These are phyloP conservation scores for Capsella bursapastoris DNA, from an alignment of 345 rosid species.

Conservation along the genomic window DNA sequence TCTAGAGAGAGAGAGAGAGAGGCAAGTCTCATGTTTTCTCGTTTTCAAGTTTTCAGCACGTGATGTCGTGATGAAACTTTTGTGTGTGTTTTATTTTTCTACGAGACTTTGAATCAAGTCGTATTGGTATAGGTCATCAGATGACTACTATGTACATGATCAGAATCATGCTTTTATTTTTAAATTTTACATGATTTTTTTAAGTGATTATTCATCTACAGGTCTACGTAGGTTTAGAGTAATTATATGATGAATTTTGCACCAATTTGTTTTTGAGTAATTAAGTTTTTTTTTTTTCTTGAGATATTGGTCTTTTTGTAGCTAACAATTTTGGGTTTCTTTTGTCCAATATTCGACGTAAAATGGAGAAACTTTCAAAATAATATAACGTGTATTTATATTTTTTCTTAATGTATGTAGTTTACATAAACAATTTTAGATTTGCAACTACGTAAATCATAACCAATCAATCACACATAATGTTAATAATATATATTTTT, in stretches of 20 bases:
- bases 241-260: background rate
- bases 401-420: background rate
- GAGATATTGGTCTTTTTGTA: background rate
- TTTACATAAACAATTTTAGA: too few species aligned
- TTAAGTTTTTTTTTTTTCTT: background rate
- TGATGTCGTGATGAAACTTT: slow-evolving; percentile 25
- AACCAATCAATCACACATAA: background rate
- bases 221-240: too few species aligned
- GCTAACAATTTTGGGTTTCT: background rate
- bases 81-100: background rate
- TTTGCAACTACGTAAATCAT: background rate
- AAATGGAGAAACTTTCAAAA: background rate
- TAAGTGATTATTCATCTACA: too few species aligned
- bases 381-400: too few species aligned
- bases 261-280: background rate
- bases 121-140: background rate
- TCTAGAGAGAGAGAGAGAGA: background rate
- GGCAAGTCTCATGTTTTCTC: slow-evolving; percentile 31
- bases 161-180: too few species aligned
- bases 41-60: slow-evolving; percentile 19
- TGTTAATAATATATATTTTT: too few species aligned
- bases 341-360: background rate
- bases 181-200: too few species aligned
- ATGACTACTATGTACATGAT: too few species aligned
- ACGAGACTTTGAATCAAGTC: background rate